Percentiles rank a stretch among this genome's conserved stretches.
These are phyloP conservation scores for Apiospora koreana DNA, from an alignment of 2,329 filamentous ascomycete species.

Conservation along the genomic window DNA sequence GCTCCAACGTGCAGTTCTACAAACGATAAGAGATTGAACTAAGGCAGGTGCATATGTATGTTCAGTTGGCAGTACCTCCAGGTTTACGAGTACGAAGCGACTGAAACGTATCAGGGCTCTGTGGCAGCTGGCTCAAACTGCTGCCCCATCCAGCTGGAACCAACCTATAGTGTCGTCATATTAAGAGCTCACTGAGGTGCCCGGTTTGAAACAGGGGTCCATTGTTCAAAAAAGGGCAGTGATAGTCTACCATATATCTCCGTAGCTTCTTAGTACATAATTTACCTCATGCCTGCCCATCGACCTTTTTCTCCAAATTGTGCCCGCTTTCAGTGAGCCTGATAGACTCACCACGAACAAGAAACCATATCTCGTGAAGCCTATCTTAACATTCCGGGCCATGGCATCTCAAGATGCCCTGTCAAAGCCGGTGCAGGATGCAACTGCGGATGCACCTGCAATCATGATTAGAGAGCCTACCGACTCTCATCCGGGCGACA, in stretches of 20 bases:
- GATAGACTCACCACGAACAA: background rate
- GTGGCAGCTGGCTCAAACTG: background rate
- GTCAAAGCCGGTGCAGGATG: background rate
- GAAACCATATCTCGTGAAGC: background rate
- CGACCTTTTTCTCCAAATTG: background rate
- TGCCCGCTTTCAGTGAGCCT: background rate
- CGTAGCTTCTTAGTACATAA: background rate
- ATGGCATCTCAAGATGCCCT: background rate
- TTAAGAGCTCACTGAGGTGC: background rate
- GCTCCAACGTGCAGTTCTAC: background rate
- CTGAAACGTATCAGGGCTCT: background rate
- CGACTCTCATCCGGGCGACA: constrained; percentile 27
- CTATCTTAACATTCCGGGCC: background rate
- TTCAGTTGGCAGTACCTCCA: too few species aligned
- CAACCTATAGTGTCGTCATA: background rate
- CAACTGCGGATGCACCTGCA: background rate
- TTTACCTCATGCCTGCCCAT: background rate
- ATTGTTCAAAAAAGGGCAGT: constrained; percentile 1
- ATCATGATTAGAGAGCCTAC: background rate
- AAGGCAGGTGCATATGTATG: background rate
- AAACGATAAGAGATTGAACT: background rate
- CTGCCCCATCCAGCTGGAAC: background rate
- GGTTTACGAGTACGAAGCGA: background rate
- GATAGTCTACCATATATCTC: background rate
- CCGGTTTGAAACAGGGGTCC: background rate